These are phyloP conservation scores for Nigrospora sphaerica DNA, from an alignment of 2,329 filamentous ascomycete species.

Conservation along the genomic window DNA sequence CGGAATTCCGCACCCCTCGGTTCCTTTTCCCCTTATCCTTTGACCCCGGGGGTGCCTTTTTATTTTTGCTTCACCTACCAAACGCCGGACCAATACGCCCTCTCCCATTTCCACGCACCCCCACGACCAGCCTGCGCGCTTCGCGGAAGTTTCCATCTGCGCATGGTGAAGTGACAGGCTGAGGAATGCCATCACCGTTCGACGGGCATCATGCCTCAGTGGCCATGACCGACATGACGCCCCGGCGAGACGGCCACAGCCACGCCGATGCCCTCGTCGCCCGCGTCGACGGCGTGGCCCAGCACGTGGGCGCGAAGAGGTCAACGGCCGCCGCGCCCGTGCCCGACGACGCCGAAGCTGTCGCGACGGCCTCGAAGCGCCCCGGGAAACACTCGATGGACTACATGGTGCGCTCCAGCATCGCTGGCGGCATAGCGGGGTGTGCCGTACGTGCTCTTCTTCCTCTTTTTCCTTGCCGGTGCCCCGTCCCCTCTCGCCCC, in stretches of 20 bases:
- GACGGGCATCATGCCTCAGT: slow-evolving; percentile 40
- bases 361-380: slow-evolving; percentile 39
- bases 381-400: slow-evolving; percentile 68
- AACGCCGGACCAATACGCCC: no score
- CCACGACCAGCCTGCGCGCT: background rate
- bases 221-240: slow-evolving; percentile 46
- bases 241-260: slow-evolving; percentile 29
- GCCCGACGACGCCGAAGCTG: slow-evolving; percentile 42
- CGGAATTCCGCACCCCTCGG: background rate
- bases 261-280: slow-evolving; percentile 14
- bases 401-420: slow-evolving; percentile 74
- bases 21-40: background rate
- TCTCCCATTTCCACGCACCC: no score
- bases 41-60: background rate
- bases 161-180: background rate
- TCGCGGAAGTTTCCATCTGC: background rate
- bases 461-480: background rate
- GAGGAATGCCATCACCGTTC: slow-evolving; percentile 48
- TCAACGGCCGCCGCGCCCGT: slow-evolving; percentile 30
- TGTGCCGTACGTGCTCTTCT: slow-evolving; percentile 63
- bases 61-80: background rate
- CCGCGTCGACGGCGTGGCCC: slow-evolving; percentile 15
- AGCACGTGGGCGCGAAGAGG: slow-evolving; percentile 16
- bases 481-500: background rate
- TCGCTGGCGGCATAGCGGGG: slow-evolving; percentile 85